Base-by-base conservation (phyloP, 2,329 filamentous ascomycete genomes). In the Leptosphaerulina australis region DNA sequence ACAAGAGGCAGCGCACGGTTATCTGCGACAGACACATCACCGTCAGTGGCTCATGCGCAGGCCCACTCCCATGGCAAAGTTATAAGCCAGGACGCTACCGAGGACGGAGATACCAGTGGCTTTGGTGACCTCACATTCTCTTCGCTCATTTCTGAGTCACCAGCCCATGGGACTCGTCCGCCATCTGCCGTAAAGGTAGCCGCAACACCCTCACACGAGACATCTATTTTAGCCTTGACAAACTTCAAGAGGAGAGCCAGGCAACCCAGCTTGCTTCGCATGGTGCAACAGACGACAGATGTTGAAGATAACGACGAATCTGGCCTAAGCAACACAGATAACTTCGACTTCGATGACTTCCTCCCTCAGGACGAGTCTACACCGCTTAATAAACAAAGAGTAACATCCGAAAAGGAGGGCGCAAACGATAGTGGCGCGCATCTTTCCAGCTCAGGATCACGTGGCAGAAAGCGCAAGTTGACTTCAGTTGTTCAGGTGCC, bases 331-430 rank as follows among this genome's bases (percentile, higher is more conserved):
- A 38, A 77, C 67, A 62, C 64, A 12, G 63, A 58, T 36, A 63
- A 68, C 17, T 59, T 69, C n/a, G 66, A 69, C 38, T 62, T 69
- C 14, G 67, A 70, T 36, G 66, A 69, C 58, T 87, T 83, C 63
- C 79, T 76, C 41, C 86, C 80, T 0, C 85, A 88, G 48, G 85
- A 84, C 21, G 85, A 88, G 72, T 87, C 85, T 12, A 90, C 87
- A 5, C 86, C 87, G 3, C 63, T 87, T 20, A 81, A 83, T 50
- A 71, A 79, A 15, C 56, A 59, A 14, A 67, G 63, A 17, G 56
- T 70, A 76, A 33, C 30, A 11, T 50, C 55, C 7, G 61, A 58
- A 18, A 59, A 62, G n/a, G 60, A 60, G 29, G 47, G 48, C 11
- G 48, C 56, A 20, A 64, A 67, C 33, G 59, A 64, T 45, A 68